Evolutionary conservation across 495 filamentous ascomycete species (phyloP), one percentile per base, ranked within the genome.

Genomic region (Aspergillus baeticus): DNA sequence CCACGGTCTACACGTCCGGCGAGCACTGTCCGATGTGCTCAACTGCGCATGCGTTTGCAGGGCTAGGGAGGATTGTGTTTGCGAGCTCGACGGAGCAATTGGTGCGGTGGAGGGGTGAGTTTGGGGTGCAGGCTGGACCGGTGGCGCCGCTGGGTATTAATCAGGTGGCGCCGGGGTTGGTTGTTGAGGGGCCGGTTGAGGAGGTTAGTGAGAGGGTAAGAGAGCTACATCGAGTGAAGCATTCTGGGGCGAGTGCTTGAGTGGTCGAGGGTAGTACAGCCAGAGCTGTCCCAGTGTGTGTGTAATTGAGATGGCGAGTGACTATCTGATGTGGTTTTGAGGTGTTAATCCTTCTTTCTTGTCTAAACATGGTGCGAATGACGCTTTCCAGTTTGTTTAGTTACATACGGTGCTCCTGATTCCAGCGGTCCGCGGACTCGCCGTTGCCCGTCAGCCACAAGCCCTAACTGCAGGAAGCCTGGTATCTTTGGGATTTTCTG

Each of bases 21-120:
- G 69, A 72, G 46, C 69, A 72, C 51, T 72, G 69, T 54, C 60
- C 62, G 8, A 72, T 70, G 69, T 72, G 68, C 52, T 20, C 69
- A 10, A 54, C 59, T n/a, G 60, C 62, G 5, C 69, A 72, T 44
- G 69, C 64, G 2, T 60, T 53, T 46, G 65, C 58, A 15, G 63
- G 68, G 0, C 15, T 72, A 29, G 66, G 66, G 1, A 44, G 57
- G n/a, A 67, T 72, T 21, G 66, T 72, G 3, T 72, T 64, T 37
- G 61, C 61, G n/a, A 52, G 48, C 23, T 63, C 61, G 14, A 13
- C 54, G 21, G 48, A 11, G 29, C 61, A 63, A 45, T 44, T 63
- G 43, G 29, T 41, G 2, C 29, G 31, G 14, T 63, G 61, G 61
- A 50, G 17, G 43, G 36, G 8, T 18, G 41, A 63, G 50, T 45